Percentiles rank a stretch among this genome's conserved stretches.
These are phyloP conservation scores for Haberlea rhodopensis DNA, from an alignment of 257 asterid genomes.

Conservation along the genomic window DNA sequence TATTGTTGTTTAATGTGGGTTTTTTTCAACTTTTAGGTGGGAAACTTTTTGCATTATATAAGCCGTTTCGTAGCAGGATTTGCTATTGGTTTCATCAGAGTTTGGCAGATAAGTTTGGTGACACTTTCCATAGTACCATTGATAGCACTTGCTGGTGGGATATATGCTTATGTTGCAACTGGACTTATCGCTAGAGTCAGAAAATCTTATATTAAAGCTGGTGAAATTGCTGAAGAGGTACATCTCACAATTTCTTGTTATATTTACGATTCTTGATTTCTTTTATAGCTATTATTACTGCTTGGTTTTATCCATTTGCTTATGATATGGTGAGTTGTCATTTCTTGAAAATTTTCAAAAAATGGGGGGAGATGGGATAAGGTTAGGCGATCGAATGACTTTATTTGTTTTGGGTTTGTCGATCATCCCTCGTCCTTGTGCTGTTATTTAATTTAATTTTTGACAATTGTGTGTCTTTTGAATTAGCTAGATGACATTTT, in stretches of 20 bases:
- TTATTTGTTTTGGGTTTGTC: no score
- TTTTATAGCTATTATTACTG: background rate
- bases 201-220: conserved; percentile 82
- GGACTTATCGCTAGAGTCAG: conserved; percentile 89
- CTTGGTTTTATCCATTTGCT: background rate
- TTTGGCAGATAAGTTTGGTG: conserved; percentile 95
- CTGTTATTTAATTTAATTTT: background rate
- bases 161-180: conserved; percentile 76
- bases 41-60: conserved; percentile 80
- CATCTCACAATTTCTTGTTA: no score
- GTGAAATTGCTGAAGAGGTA: conserved; percentile 99
- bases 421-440: no score
- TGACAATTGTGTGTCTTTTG: no score
- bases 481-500: no score
- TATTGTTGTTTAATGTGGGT: background rate
- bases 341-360: no score
- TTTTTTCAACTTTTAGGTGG: conserved; percentile 43
- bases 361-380: no score
- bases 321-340: background rate
- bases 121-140: conserved; percentile 89
- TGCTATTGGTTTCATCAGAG: conserved; percentile 76
- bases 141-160: conserved; percentile 92
- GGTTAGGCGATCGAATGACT: no score
- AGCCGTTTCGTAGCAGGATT: conserved; percentile 84
- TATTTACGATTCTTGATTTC: no score